Percentiles rank a stretch among this genome's conserved stretches.
These are phyloP conservation scores for Marasmius oreades DNA, from an alignment of 1,284 basidiomycete species.

Conservation along the genomic window DNA sequence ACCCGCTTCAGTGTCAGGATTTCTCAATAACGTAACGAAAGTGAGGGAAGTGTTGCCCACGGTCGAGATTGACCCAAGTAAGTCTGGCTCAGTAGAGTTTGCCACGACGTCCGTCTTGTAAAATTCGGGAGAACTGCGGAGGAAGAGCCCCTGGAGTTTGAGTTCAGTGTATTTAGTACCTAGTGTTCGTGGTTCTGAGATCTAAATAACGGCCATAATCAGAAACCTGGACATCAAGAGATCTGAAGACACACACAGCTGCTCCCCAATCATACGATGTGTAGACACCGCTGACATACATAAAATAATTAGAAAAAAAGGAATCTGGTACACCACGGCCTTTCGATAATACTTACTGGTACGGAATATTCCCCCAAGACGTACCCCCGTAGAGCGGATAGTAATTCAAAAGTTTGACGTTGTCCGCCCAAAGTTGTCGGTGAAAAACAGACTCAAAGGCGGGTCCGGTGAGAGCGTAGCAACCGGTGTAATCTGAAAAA, in stretches of 20 bases:
- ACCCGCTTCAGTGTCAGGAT: constrained; percentile 58
- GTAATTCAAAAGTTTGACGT: constrained; percentile 72
- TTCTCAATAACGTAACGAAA: constrained; percentile 60
- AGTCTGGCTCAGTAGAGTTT: constrained; percentile 45
- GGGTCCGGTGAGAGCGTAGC: constrained; percentile 56
- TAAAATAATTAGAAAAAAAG: background rate
- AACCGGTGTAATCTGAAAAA: constrained; percentile 43
- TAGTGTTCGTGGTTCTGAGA: constrained; percentile 63
- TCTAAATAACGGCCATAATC: constrained; percentile 29
- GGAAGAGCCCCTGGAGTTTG: constrained; percentile 71
- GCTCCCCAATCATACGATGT: constrained; percentile 71
- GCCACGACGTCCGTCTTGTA: constrained; percentile 73
- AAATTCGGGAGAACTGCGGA: constrained; percentile 72
- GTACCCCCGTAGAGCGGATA: constrained; percentile 74
- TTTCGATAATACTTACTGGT: no score
- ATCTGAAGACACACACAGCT: constrained; percentile 28
- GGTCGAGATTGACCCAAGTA: constrained; percentile 33
- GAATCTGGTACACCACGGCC: constrained; percentile 75
- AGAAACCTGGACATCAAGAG: constrained; percentile 9
- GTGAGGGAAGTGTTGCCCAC: constrained; percentile 35
- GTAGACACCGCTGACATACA: constrained; percentile 34
- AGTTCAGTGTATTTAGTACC: constrained; percentile 70
- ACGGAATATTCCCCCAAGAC: constrained; percentile 43
- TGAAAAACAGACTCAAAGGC: constrained; percentile 76
- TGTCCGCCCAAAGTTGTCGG: constrained; percentile 69